A percentile compares a stretch with the other conserved stretches of the same genome.
These are phyloP conservation scores for Phytopythium mirpurense DNA, from an alignment of 352 stramenopile genomes.

Conservation along the genomic window DNA sequence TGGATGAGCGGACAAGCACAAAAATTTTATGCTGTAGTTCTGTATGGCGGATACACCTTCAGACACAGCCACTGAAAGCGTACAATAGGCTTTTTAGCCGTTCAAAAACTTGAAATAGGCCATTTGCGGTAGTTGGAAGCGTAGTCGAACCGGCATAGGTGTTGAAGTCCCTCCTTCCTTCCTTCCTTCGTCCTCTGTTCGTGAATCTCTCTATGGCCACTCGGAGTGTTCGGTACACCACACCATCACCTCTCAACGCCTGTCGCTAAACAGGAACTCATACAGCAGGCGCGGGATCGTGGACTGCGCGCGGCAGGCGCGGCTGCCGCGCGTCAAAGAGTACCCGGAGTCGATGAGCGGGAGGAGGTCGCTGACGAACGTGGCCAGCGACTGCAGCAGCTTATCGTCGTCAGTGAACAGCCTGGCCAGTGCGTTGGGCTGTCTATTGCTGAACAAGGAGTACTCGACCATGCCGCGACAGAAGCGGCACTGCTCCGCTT, in stretches of 20 bases:
- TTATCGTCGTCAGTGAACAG: slow-evolving; percentile 11
- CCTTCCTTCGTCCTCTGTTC: too few species aligned
- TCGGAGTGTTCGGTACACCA: too few species aligned
- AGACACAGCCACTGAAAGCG: too few species aligned
- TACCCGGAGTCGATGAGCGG: slow-evolving; percentile 5
- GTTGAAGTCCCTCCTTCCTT: too few species aligned
- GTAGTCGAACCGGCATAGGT: too few species aligned
- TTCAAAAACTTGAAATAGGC: too few species aligned
- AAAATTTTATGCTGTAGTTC: too few species aligned
- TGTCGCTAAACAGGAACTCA: slow-evolving; percentile 17
- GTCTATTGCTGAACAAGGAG: slow-evolving; percentile 1
- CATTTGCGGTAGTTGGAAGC: too few species aligned
- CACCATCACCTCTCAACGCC: not conserved
- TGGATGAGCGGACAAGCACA: too few species aligned
- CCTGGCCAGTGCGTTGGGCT: slow-evolving; percentile 5
- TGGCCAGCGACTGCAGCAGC: slow-evolving; percentile 6
- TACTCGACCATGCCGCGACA: slow-evolving; percentile 7
- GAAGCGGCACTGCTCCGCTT: slow-evolving; percentile 11
- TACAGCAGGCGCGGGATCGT: slow-evolving; percentile 15
- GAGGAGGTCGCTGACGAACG: slow-evolving; percentile 13
- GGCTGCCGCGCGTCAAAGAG: slow-evolving; percentile 2
- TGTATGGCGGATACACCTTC: too few species aligned
- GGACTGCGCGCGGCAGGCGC: slow-evolving; percentile 10
- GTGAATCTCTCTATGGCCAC: too few species aligned
- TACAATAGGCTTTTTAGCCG: too few species aligned